Percentiles rank a stretch among this genome's conserved stretches.
Evolutionary conservation across 305 asterid genomes (phyloP).

Genomic region (Rubia balearica): DNA sequence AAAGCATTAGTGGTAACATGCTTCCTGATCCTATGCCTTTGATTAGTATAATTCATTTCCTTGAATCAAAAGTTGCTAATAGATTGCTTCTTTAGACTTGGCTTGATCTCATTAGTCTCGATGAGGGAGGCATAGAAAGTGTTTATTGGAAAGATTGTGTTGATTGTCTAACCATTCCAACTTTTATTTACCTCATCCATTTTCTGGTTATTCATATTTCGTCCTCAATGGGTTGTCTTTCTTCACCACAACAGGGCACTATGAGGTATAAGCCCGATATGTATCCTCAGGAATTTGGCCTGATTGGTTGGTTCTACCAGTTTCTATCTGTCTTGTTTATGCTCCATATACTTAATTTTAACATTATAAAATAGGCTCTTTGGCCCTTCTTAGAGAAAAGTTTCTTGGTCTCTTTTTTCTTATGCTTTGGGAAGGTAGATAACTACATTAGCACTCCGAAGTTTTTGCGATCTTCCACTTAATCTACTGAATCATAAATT

Average conservation of each 20-base stretch:
- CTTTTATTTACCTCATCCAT: neutral
- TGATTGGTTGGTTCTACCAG: neutral
- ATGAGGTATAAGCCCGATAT: neutral
- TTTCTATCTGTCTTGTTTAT: neutral
- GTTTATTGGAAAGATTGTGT: neutral
- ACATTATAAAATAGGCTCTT: neutral
- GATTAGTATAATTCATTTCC: neutral
- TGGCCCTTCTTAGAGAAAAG: neutral
- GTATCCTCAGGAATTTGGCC: neutral
- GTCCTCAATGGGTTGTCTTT: neutral
- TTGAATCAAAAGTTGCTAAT: neutral
- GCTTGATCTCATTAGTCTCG: neutral
- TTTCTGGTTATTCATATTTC: neutral
- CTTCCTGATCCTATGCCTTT: neutral
- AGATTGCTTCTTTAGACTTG: neutral
- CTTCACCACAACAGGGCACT: neutral
- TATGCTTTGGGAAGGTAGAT: too few relatives aligned
- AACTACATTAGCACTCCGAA: neutral
- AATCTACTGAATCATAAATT: neutral
- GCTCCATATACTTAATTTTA: neutral
- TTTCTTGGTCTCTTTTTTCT: neutral
- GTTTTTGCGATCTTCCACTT: neutral
- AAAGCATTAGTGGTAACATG: slow-evolving; percentile 53
- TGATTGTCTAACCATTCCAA: neutral
- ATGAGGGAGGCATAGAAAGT: neutral